These are phyloP conservation scores for Sarocladium kiliense DNA, from an alignment of 2,329 filamentous ascomycete genomes.

Conservation along the genomic window DNA sequence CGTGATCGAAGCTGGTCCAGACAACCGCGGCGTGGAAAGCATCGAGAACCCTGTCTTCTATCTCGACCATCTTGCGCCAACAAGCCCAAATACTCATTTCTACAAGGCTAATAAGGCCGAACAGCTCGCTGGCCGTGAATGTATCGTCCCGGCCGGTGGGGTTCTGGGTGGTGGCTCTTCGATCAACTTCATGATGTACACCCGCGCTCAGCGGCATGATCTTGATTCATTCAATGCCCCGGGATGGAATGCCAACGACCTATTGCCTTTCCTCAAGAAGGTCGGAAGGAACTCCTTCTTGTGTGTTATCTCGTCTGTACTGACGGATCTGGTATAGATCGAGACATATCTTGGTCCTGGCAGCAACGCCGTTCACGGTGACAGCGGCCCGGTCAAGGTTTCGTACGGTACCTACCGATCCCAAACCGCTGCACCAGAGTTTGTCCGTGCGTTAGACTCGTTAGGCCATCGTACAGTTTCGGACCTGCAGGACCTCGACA, in stretches of 20 bases:
- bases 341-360: slow-evolving; percentile 44
- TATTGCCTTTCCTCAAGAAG: slow-evolving; percentile 17
- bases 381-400: slow-evolving; percentile 42
- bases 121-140: slow-evolving; percentile 18
- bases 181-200: slow-evolving; percentile 28
- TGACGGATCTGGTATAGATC: slow-evolving; percentile 20
- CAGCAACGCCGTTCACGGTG: slow-evolving; percentile 36
- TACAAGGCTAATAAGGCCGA: slow-evolving; percentile 18
- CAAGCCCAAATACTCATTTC: slow-evolving; percentile 16
- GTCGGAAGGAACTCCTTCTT: neutral
- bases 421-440: slow-evolving; percentile 33
- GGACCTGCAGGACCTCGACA: slow-evolving; percentile 44
- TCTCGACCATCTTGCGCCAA: slow-evolving; percentile 16
- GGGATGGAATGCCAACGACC: slow-evolving; percentile 16
- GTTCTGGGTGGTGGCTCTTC: slow-evolving; percentile 27
- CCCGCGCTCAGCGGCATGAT: slow-evolving; percentile 17
- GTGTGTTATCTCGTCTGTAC: neutral
- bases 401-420: slow-evolving; percentile 38
- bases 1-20: slow-evolving; percentile 46
- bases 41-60: slow-evolving; percentile 42
- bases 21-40: slow-evolving; percentile 43
- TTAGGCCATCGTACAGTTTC: slow-evolving; percentile 40
- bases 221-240: slow-evolving; percentile 15
- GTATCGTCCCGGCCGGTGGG: slow-evolving; percentile 19
- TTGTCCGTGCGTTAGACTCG: slow-evolving; percentile 36